Conservation (phyloP, 768 basidiomycete species). For the Tremella yokohamensis region DNA sequence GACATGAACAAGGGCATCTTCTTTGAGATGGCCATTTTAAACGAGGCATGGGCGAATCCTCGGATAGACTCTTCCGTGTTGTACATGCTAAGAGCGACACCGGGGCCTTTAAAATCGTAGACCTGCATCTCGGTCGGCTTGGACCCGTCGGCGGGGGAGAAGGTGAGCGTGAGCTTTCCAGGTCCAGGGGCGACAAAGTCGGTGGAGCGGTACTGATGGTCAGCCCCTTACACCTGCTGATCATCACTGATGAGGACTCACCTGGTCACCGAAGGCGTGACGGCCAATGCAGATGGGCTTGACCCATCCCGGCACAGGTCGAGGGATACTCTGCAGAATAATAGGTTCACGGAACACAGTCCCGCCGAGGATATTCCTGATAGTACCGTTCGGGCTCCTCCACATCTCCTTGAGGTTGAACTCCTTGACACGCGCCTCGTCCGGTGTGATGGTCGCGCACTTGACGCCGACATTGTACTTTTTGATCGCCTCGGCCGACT, state of each 20-base stretch:
- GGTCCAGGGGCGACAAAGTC: conserved; percentile 87
- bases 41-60: conserved; percentile 94
- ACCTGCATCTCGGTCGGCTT: conserved; percentile 68
- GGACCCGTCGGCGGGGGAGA: conserved; percentile 75
- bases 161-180: conserved; percentile 89
- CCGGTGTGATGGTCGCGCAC: conserved; percentile 98
- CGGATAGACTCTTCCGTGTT: conserved; percentile 94
- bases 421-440: conserved; percentile 91
- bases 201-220: conserved; percentile 75
- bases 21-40: conserved; percentile 82
- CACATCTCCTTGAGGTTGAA: conserved; percentile 99
- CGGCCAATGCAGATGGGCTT: conserved; percentile 95
- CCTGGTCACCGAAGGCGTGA: conserved; percentile 96
- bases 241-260: conserved; percentile 41
- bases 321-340: conserved; percentile 81
- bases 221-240: neutral
- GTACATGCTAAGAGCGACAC: conserved; percentile 96
- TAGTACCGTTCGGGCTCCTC: conserved; percentile 95
- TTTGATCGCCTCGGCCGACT: conserved; percentile 89
- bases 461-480: conserved; percentile 97
- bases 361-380: conserved; percentile 95
- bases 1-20: conserved; percentile 75
- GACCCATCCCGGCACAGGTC: conserved; percentile 91
- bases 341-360: conserved; percentile 99
- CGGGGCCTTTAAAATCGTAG: conserved; percentile 87